Evolutionary conservation across 2,329 filamentous ascomycete species (phyloP), one percentile per base, ranked within the genome.

Genomic region (Stromatinia cepivora): DNA sequence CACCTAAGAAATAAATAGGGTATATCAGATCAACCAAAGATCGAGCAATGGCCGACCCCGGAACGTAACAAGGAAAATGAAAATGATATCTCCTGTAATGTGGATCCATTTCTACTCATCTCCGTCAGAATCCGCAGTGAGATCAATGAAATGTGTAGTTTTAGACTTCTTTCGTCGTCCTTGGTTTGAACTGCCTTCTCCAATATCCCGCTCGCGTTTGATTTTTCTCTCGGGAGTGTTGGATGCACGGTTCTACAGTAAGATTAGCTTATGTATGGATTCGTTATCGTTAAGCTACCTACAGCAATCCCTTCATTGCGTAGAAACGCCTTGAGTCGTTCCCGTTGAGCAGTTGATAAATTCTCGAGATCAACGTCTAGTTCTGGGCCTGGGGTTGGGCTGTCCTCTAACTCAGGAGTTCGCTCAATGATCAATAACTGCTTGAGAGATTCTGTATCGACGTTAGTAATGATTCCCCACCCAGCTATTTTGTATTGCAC

Each of bases 361-460:
- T 57, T 50, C 4, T 25, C 25, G 15, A 67, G 36, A 36, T 66
- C n/a, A 22, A 69, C 9, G 10, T 45, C 20, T 13, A 31, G 17
- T 4, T 20, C 46, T 20, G 66, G 48, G n/a, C 3, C 28, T 17
- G 66, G 25, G 4, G 22, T 20, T 25, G 58, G 66, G 34, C 36
- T 64, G 2, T 64, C 25, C 48, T 65, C 58, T 5, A 50, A 59
- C 4, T 65, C 67, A 15, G 67, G 67, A 4, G 59, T 64, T 4
- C 67, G 67, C 39, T 65, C 58, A 28, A 69, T 69, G 15, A 69
- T 56, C 28, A 63, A 7, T 10, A 69, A 28, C 20, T 69, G 58
- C 36, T 69, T 63, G 8, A 69, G 67, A 48, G 48, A n/a, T 50
- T 65, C 67, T 69, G 36, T 48, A 9, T n/a, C 4, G 11, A 48